phyloP scores from a whole-genome alignment of 306 rosid genomes.

The Acacia confusa region DNA sequence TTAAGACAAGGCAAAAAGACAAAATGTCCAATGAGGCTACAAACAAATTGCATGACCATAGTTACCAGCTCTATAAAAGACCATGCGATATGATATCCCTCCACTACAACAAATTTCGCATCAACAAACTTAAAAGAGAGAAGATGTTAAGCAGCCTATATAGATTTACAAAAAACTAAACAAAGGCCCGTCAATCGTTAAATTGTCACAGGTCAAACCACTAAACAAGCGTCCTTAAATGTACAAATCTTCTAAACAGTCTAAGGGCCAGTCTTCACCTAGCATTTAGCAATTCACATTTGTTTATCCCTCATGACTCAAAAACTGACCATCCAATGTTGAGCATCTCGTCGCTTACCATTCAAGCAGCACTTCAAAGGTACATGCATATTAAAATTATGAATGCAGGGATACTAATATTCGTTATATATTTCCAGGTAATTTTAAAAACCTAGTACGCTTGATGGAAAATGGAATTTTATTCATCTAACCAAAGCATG shows the following conservation, averaged over 20 bases:
- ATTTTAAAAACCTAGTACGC: not conserved
- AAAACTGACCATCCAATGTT: not conserved
- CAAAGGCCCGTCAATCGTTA: not conserved
- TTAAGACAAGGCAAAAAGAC: not conserved
- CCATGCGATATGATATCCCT: not conserved
- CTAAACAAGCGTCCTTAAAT: not conserved
- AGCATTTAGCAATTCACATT: not conserved
- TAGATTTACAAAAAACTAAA: not conserved
- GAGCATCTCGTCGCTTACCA: not conserved
- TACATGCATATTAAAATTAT: not conserved
- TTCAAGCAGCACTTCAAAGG: slow-evolving; percentile 1
- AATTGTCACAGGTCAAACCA: not conserved
- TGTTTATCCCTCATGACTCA: slow-evolving; percentile 7
- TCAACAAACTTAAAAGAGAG: not conserved
- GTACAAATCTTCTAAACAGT: not conserved
- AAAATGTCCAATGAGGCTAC: not conserved
- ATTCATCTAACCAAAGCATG: not conserved
- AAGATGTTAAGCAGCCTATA: not conserved
- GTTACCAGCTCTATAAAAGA: not conserved
- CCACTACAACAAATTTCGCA: not conserved
- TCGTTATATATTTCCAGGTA: not conserved
- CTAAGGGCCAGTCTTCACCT: not conserved
- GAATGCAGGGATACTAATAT: not conserved
- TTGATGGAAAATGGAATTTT: not conserved
- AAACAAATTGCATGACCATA: not conserved